Evolutionary conservation across 2,329 filamentous ascomycete species (phyloP).

Genomic region (Chlorencoelia australis): DNA sequence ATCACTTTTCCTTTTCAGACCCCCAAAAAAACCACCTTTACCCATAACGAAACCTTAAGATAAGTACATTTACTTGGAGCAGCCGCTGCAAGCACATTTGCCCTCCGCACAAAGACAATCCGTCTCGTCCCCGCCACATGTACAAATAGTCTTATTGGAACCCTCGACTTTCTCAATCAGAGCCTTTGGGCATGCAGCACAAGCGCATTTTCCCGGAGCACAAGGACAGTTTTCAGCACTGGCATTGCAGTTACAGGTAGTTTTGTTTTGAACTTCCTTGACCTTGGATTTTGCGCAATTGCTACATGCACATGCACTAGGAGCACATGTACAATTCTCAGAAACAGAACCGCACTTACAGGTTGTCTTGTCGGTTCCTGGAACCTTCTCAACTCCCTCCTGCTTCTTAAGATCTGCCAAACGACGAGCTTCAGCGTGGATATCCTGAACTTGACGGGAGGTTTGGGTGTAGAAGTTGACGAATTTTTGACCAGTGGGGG

Average conservation of each 20-base stretch:
- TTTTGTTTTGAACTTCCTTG: constrained; percentile 30
- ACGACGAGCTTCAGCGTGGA: constrained; percentile 82
- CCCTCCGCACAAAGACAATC: constrained; percentile 25
- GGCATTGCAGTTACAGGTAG: constrained; percentile 32
- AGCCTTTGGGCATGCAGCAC: constrained; percentile 32
- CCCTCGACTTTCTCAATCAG: constrained; percentile 29
- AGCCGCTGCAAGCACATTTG: constrained; percentile 25
- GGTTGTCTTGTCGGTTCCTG: constrained; percentile 31
- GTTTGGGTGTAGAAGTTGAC: constrained; percentile 79
- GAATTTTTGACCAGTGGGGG: constrained; percentile 80
- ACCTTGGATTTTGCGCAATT: constrained; percentile 38
- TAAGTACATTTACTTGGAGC: constrained; percentile 14
- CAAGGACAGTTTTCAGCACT: constrained; percentile 29
- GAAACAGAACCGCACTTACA: constrained; percentile 37
- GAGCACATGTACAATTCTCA: constrained; percentile 34
- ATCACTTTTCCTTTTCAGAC: constrained; percentile 5
- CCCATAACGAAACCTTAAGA: constrained; percentile 7
- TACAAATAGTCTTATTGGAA: constrained; percentile 30
- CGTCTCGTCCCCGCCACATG: constrained; percentile 28
- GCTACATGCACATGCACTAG: constrained; percentile 36
- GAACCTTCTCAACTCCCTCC: constrained; percentile 33
- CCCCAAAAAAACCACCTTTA: constrained; percentile 9
- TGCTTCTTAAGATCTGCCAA: constrained; percentile 80
- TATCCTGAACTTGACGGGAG: constrained; percentile 84
- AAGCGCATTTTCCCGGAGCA: constrained; percentile 30